These are phyloP conservation scores for Mortierella antarctica DNA, from an alignment of 192 early-diverging fungal genomes.

Conservation along the genomic window DNA sequence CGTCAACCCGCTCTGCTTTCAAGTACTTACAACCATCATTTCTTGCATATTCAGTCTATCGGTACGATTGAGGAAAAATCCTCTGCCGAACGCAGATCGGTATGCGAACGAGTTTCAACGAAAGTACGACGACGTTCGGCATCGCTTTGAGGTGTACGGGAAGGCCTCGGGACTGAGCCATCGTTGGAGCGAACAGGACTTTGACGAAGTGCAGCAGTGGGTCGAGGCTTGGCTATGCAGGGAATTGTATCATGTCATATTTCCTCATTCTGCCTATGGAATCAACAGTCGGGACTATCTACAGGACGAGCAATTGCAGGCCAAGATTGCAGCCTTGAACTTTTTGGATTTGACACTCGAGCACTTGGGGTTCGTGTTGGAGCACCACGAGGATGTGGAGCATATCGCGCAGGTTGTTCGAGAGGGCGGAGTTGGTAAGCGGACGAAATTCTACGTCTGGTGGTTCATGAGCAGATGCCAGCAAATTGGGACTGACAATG, in stretches of 20 bases:
- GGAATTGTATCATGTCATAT: slow-evolving; percentile 55
- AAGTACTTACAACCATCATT: not conserved
- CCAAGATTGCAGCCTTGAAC: slow-evolving; percentile 75
- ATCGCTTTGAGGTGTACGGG: slow-evolving; percentile 40
- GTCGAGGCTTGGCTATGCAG: slow-evolving; percentile 60
- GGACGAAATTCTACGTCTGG: not conserved
- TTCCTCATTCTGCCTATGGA: slow-evolving; percentile 30
- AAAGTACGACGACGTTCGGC: slow-evolving; percentile 43
- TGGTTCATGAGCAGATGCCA: not conserved
- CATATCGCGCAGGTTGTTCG: slow-evolving; percentile 56
- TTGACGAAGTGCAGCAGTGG: slow-evolving; percentile 51
- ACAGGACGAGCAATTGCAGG: slow-evolving; percentile 71
- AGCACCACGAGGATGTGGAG: slow-evolving; percentile 46
- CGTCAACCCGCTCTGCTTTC: not conserved
- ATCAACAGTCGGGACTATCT: slow-evolving; percentile 62
- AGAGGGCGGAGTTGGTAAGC: slow-evolving; percentile 46
- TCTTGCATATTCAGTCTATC: slow-evolving; percentile 11
- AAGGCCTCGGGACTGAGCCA: slow-evolving; percentile 31
- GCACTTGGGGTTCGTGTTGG: slow-evolving; percentile 67
- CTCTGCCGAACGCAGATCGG: slow-evolving; percentile 20
- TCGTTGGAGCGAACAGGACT: slow-evolving; percentile 38
- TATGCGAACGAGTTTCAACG: slow-evolving; percentile 46
- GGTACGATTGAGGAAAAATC: slow-evolving; percentile 15
- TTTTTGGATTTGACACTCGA: slow-evolving; percentile 67
- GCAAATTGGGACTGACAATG: not conserved